Percentiles rank a stretch among this genome's conserved stretches.
These are phyloP conservation scores for Pinus tabuliformis DNA, from an alignment of 75 land plant species.

Conservation along the genomic window DNA sequence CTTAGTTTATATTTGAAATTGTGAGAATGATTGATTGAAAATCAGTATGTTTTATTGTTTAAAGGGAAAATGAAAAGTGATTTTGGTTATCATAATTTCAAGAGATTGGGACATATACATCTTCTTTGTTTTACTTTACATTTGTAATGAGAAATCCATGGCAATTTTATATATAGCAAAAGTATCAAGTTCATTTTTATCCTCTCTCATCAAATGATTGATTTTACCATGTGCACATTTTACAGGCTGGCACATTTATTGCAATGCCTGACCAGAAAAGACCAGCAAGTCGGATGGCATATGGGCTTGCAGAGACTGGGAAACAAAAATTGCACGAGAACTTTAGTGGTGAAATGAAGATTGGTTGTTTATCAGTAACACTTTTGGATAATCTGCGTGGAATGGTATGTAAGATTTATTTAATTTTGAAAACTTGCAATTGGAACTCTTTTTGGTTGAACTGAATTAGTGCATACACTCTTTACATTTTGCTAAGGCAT, in stretches of 20 bases:
- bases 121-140: background rate
- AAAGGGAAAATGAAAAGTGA: background rate
- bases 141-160: too few relatives aligned
- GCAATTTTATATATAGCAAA: background rate
- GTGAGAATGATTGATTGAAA: background rate
- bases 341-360: slow-evolving; percentile 77
- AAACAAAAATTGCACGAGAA: slow-evolving; percentile 73
- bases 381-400: slow-evolving; percentile 78
- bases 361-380: slow-evolving; percentile 70
- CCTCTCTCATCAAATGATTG: background rate
- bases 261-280: slow-evolving; percentile 85
- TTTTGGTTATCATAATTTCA: background rate
- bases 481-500: background rate
- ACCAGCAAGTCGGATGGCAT: slow-evolving; percentile 85
- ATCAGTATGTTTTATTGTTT: background rate
- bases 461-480: background rate
- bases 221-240: slow-evolving; percentile 5
- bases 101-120: too few relatives aligned
- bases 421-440: slow-evolving; percentile 4
- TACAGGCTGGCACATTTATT: slow-evolving; percentile 89
- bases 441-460: background rate
- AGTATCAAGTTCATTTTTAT: background rate
- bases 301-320: slow-evolving; percentile 63
- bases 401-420: slow-evolving; percentile 44
- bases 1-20: background rate